Evolutionary conservation across 192 early-diverging fungal species (phyloP).

Genomic region (Mortierella antarctica): DNA sequence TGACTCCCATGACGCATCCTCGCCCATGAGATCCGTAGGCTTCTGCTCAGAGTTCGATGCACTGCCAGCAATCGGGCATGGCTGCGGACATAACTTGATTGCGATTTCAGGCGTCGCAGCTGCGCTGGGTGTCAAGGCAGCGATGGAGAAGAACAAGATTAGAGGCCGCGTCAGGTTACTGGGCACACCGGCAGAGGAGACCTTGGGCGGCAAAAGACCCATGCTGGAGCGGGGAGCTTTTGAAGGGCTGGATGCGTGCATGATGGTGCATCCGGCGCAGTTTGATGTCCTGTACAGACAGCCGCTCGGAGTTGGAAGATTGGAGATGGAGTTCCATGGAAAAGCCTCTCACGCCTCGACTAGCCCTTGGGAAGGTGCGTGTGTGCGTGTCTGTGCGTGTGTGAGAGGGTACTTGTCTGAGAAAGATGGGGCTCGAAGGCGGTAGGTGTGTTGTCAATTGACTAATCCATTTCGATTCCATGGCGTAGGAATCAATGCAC

Average conservation of each 20-base stretch:
- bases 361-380: slow-evolving; percentile 50
- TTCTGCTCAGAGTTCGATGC: slow-evolving; percentile 76
- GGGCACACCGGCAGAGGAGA: slow-evolving; percentile 86
- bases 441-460: background rate
- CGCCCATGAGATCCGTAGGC: slow-evolving; percentile 60
- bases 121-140: slow-evolving; percentile 60
- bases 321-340: slow-evolving; percentile 77
- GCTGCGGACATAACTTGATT: slow-evolving; percentile 76
- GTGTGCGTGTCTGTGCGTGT: background rate
- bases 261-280: slow-evolving; percentile 87
- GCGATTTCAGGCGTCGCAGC: slow-evolving; percentile 70
- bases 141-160: slow-evolving; percentile 56
- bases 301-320: slow-evolving; percentile 55
- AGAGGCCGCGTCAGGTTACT: slow-evolving; percentile 73
- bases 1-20: background rate
- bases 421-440: background rate
- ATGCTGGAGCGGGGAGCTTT: slow-evolving; percentile 78
- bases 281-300: slow-evolving; percentile 61
- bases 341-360: slow-evolving; percentile 75
- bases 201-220: slow-evolving; percentile 75
- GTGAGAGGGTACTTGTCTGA: background rate
- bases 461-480: background rate
- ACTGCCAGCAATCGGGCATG: slow-evolving; percentile 72
- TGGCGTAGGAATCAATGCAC: slow-evolving; percentile 75
- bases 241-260: slow-evolving; percentile 73